A percentile compares a stretch with the other conserved stretches of the same genome.
Evolutionary conservation across 768 basidiomycete genomes (phyloP).

Genomic region (Lactarius vividus): DNA sequence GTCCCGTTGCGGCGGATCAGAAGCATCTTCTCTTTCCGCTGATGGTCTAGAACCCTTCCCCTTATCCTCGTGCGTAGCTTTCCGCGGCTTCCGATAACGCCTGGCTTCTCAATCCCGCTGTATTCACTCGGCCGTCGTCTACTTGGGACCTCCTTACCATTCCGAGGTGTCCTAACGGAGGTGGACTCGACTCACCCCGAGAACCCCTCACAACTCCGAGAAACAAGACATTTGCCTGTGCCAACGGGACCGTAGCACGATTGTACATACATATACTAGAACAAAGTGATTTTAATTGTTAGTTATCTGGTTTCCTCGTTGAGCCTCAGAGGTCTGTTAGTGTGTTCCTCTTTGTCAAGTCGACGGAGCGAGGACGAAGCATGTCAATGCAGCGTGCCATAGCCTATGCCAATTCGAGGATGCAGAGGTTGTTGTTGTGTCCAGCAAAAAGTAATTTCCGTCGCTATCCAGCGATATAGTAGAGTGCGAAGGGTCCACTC

Average conservation of each 20-base stretch:
- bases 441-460: neutral
- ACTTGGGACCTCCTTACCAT: conserved; percentile 16
- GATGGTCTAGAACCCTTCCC: conserved; percentile 24
- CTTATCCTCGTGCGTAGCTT: conserved; percentile 28
- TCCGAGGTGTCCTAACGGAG: conserved; percentile 18
- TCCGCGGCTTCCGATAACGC: conserved; percentile 28
- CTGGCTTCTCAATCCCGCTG: conserved; percentile 23
- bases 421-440: neutral
- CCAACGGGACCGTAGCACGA: conserved; percentile 9
- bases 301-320: neutral
- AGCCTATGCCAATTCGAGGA: neutral
- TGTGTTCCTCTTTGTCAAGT: neutral
- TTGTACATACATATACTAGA: neutral
- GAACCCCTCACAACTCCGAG: conserved; percentile 24
- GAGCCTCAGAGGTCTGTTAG: neutral
- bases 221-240: conserved; percentile 12
- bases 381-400: neutral
- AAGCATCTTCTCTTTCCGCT: conserved; percentile 26
- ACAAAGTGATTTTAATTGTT: conserved; percentile 1
- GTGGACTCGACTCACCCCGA: conserved; percentile 15
- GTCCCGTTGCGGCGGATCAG: conserved; percentile 27
- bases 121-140: conserved; percentile 13
- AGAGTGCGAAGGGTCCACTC: neutral
- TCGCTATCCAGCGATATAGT: neutral
- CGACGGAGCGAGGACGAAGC: neutral